phyloP scores from a whole-genome alignment of 495 filamentous ascomycete species.

The Filosporella fistucella region DNA sequence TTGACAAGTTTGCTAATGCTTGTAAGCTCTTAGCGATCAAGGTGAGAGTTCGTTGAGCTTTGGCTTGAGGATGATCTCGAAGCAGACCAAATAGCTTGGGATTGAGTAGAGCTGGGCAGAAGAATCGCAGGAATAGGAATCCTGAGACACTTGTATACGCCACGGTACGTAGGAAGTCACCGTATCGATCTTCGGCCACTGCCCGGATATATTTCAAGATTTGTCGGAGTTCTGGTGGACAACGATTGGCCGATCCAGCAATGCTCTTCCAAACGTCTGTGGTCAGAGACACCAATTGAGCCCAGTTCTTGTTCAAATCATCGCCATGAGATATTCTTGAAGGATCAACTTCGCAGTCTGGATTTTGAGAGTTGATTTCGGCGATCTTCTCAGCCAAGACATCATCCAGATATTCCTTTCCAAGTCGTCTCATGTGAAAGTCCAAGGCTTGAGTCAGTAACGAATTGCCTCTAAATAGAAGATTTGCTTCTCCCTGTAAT shows the following conservation, averaged over 20 bases:
- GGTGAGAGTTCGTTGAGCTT: conserved; percentile 86
- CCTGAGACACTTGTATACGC: conserved; percentile 95
- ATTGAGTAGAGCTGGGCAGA: conserved; percentile 93
- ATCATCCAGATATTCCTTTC: conserved; percentile 89
- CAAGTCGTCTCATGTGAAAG: conserved; percentile 89
- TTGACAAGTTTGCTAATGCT: conserved; percentile 88
- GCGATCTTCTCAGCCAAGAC: conserved; percentile 78
- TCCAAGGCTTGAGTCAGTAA: conserved; percentile 92
- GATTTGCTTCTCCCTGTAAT: conserved; percentile 75
- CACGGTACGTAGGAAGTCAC: conserved; percentile 90
- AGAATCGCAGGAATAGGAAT: conserved; percentile 93
- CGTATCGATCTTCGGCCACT: conserved; percentile 94
- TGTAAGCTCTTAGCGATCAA: conserved; percentile 96
- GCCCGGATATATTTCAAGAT: conserved; percentile 91
- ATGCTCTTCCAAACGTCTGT: conserved; percentile 84
- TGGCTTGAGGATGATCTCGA: conserved; percentile 76
- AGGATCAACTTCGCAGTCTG: conserved; percentile 94
- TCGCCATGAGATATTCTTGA: conserved; percentile 64
- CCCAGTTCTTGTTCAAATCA: conserved; percentile 82
- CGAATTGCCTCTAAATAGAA: conserved; percentile 94
- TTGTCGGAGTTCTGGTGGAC: conserved; percentile 79
- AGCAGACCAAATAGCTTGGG: conserved; percentile 93
- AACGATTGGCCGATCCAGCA: conserved; percentile 59
- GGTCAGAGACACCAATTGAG: conserved; percentile 67
- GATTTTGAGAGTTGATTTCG: conserved; percentile 83